A percentile compares a stretch with the other conserved stretches of the same genome.
Evolutionary conservation across 73 alveolate genomes (phyloP).

Genomic region (Tetrahymena borealis): DNA sequence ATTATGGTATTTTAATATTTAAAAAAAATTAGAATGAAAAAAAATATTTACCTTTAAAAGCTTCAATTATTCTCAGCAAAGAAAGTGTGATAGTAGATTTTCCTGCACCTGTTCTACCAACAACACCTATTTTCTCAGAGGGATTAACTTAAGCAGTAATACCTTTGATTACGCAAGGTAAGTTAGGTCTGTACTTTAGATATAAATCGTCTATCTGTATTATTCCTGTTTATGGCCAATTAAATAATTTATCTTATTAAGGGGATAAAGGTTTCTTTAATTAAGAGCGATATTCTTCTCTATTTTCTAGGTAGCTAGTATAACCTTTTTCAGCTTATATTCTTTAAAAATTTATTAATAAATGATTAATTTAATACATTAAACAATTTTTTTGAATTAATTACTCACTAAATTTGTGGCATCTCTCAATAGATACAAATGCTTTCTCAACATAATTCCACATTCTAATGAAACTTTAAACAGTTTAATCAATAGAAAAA

Average conservation of each 20-base stretch:
- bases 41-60: constrained; percentile 53
- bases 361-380: background rate
- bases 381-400: no score
- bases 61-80: constrained; percentile 79
- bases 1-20: no score
- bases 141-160: constrained; percentile 52
- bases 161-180: constrained; percentile 70
- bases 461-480: background rate
- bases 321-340: background rate
- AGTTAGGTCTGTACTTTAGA: constrained; percentile 74
- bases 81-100: constrained; percentile 81
- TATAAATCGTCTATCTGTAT: constrained; percentile 60
- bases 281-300: background rate
- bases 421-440: background rate
- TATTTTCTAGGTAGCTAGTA: background rate
- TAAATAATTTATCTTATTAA: constrained; percentile 6
- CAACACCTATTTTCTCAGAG: constrained; percentile 88
- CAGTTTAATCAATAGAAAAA: background rate
- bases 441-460: background rate
- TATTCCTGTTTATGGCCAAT: constrained; percentile 66
- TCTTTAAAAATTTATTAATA: background rate
- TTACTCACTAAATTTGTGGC: constrained; percentile 13
- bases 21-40: no score
- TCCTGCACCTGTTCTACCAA: constrained; percentile 97
- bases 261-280: background rate